Conservation (phyloP, 169 alveolate genomes). For the Blepharisma undulans region DNA sequence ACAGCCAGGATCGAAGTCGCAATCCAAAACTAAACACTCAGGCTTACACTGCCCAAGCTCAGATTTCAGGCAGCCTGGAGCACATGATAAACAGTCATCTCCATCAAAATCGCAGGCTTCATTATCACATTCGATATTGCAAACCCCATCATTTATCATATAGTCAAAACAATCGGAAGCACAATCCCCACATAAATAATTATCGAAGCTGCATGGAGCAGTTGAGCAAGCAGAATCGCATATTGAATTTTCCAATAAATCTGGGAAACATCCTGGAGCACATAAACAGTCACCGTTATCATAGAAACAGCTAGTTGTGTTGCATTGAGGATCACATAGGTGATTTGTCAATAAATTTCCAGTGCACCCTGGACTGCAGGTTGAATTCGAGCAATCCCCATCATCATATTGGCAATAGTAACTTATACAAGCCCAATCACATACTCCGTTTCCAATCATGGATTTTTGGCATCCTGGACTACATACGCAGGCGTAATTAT, state of each 20-base stretch:
- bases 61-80: background rate
- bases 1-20: background rate
- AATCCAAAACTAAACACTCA: background rate
- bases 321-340: background rate
- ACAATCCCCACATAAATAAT: background rate
- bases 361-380: background rate
- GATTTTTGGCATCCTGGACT: background rate
- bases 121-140: background rate
- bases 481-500: background rate
- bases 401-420: background rate
- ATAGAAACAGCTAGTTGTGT: background rate
- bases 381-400: background rate
- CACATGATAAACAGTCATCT: background rate
- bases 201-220: background rate
- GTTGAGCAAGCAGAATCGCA: background rate
- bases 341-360: background rate
- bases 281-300: background rate
- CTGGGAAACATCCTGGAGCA: background rate
- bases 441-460: background rate
- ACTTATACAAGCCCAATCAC: background rate
- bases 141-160: background rate
- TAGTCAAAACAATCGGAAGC: background rate
- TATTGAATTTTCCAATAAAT: too few species aligned
- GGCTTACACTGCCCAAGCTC: background rate
- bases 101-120: constrained; percentile 5